phyloP scores from a whole-genome alignment of 331 rosid species.

The Acacia pycnantha region DNA sequence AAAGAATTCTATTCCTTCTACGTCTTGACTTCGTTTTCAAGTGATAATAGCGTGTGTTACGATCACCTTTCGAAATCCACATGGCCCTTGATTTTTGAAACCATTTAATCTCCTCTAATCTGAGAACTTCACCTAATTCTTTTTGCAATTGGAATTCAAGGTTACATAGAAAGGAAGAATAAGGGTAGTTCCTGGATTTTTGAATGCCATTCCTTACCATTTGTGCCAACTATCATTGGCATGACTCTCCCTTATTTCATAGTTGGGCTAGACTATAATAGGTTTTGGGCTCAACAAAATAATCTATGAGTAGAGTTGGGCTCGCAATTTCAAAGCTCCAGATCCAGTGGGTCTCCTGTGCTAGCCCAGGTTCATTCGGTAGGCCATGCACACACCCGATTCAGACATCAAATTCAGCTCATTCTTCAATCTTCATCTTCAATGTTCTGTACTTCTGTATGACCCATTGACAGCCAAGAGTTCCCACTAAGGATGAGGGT shows the following conservation, averaged over 20 bases:
- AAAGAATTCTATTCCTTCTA: no score
- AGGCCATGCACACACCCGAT: background rate
- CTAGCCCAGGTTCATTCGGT: background rate
- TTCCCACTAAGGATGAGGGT: conserved; percentile 12
- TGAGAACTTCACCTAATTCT: no score
- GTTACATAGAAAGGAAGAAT: no score
- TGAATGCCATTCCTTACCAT: no score
- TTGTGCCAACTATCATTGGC: no score
- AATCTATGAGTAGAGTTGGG: background rate
- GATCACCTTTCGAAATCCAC: no score
- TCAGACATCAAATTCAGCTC: background rate
- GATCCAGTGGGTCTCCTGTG: background rate
- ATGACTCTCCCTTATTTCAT: background rate
- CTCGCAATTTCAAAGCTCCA: background rate
- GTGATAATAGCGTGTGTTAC: no score
- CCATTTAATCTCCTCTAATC: no score
- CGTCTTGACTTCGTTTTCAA: no score
- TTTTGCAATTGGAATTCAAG: no score
- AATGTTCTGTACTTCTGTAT: background rate
- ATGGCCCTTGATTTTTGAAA: no score
- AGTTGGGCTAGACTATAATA: background rate
- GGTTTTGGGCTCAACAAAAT: background rate
- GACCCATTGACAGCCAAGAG: background rate
- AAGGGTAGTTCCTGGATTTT: no score
- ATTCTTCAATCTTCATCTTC: background rate